Base-by-base conservation (phyloP, 2,329 filamentous ascomycete genomes). In the Sporothrix inflata region DNA sequence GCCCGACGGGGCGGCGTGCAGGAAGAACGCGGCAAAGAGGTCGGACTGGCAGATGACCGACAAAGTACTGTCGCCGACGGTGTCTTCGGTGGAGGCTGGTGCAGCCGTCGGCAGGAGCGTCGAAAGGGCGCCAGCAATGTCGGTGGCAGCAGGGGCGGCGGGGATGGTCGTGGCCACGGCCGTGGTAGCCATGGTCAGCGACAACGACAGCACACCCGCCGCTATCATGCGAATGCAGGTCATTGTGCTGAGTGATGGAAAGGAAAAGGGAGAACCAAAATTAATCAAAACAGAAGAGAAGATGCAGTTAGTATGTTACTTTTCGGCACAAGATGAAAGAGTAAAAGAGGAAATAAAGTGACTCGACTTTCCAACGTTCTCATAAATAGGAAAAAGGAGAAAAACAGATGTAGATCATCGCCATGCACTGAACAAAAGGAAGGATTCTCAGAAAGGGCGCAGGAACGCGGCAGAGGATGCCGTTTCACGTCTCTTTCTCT, bases 1-100 rank as follows among this genome's bases (percentile, higher is more conserved):
- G 30, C n/a, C 57, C 7, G 57, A 61, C 57, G 57, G 57, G 16
- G 57, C 57, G 19, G 57, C 57, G 34, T 61, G 57, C 57, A 61
- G 19, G 57, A 61, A 61, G n/a, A 61, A 61, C 3, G 57, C 57
- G 30, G 57, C 57, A 19, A 61, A 21, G 7, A 61, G 30, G 34
- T 38, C 34, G 3, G 57, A 61, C 57, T 61, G 57, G 34, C 57
- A 61, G 34, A 11, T n/a, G 30, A 40, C n/a, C 7, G 57, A 61
- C 57, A 61, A 21, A 3, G 16, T n/a, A 7, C 3, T 11, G 12
- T 61, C 57, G 19, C 30, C 8, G 8, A 21, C 34, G 4, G 57
- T 61, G 19, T 61, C 34, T 21, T 61, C 34, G 30, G 57, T 61
- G 7, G 57, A 40, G 57, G 57, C n/a, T 3, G 57, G 57, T 19